Evolutionary conservation across 1,284 basidiomycete species (phyloP).

Genomic region (Agroathelia rolfsii): DNA sequence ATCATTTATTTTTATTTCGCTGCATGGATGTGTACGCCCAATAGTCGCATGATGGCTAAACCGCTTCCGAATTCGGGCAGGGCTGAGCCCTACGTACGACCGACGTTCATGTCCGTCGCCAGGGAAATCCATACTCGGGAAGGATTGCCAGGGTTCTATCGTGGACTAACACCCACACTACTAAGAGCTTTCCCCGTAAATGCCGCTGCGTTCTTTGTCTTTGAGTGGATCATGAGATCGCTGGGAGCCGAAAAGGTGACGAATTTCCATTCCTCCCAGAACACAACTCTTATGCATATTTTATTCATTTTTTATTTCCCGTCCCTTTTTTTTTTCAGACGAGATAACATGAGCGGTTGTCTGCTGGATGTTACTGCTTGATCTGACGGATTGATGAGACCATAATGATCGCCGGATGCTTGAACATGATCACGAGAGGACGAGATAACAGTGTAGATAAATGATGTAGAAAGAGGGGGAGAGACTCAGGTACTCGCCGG

Average conservation of each 20-base stretch:
- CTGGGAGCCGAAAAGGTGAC: slow-evolving; percentile 56
- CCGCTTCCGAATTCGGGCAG: slow-evolving; percentile 24
- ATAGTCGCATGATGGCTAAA: slow-evolving; percentile 52
- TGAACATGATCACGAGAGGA: no score
- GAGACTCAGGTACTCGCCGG: no score
- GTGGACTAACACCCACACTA: slow-evolving; percentile 48
- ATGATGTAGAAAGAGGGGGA: no score
- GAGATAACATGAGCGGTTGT: no score
- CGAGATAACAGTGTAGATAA: no score
- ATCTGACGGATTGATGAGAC: no score
- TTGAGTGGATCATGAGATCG: slow-evolving; percentile 55
- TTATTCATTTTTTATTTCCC: no score
- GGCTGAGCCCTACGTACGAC: slow-evolving; percentile 20
- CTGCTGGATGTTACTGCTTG: no score
- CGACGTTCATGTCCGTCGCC: slow-evolving; percentile 37
- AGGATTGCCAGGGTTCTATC: slow-evolving; percentile 51
- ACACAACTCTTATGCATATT: no score
- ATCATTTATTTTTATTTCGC: slow-evolving; percentile 4
- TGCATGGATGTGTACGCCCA: slow-evolving; percentile 3
- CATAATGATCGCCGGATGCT: no score
- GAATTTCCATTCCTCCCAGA: no score
- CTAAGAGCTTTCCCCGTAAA: slow-evolving; percentile 66
- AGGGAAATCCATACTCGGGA: slow-evolving; percentile 38
- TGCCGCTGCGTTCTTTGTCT: slow-evolving; percentile 63
- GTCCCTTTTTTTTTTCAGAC: no score